phyloP scores from a whole-genome alignment of 2,329 filamentous ascomycete species.

The Byssoonygena ceratinophila region DNA sequence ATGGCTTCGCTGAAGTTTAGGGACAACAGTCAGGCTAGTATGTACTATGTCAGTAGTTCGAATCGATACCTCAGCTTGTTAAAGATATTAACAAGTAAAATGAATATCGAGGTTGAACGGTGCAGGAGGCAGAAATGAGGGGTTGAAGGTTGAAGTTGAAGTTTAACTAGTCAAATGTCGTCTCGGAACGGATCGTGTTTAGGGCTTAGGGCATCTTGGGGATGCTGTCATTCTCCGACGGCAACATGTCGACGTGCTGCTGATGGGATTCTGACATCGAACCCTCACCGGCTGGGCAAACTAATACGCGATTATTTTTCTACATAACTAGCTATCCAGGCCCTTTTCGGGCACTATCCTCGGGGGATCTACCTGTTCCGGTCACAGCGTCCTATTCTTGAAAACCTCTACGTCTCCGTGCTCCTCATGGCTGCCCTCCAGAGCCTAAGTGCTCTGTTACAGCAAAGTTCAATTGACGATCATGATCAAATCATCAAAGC shows the following conservation, averaged over 20 bases:
- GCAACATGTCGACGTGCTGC: neutral
- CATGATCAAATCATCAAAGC: constrained; percentile 52
- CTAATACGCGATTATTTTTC: neutral
- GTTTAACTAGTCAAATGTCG: neutral
- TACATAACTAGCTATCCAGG: neutral
- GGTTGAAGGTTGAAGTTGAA: neutral
- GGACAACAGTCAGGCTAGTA: no score
- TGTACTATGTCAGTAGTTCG: no score
- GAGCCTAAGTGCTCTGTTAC: constrained; percentile 46
- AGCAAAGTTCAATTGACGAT: constrained; percentile 49
- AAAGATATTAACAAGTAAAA: no score
- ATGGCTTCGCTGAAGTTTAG: no score
- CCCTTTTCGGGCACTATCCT: no score
- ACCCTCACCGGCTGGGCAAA: neutral
- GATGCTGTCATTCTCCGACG: constrained; percentile 7
- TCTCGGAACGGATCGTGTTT: neutral
- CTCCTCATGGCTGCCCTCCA: constrained; percentile 29
- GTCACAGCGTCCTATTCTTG: neutral
- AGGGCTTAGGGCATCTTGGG: constrained; percentile 9
- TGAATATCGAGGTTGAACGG: neutral
- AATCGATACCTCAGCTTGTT: no score
- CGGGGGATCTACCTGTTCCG: no score
- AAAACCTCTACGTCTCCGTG: neutral
- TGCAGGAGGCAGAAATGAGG: neutral
- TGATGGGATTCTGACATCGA: neutral